A percentile compares a stretch with the other conserved stretches of the same genome.
Evolutionary conservation across 169 alveolate genomes (phyloP).

Genomic region (Fabrea salina): DNA sequence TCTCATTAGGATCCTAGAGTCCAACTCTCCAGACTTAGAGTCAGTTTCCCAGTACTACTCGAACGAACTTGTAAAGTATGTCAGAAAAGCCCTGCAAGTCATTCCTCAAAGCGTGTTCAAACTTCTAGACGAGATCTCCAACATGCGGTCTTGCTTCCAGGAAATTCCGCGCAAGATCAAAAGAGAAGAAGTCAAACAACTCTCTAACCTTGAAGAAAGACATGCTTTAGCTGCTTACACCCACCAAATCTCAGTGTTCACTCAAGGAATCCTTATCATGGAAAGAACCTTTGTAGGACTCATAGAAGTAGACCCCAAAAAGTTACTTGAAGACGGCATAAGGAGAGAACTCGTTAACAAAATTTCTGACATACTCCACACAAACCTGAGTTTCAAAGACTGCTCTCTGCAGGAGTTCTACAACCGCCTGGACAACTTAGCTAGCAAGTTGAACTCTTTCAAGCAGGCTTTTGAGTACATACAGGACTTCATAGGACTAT

Average conservation of each 20-base stretch:
- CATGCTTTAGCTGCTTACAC: slow-evolving; percentile 63
- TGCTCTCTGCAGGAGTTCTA: slow-evolving; percentile 45
- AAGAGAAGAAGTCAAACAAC: slow-evolving; percentile 71
- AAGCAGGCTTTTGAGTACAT: slow-evolving; percentile 70
- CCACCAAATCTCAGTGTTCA: slow-evolving; percentile 74
- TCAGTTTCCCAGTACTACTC: slow-evolving; percentile 80
- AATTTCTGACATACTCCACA: slow-evolving; percentile 52
- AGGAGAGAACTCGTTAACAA: slow-evolving; percentile 66
- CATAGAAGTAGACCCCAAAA: slow-evolving; percentile 83
- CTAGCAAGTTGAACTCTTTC: slow-evolving; percentile 43
- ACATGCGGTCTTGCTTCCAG: slow-evolving; percentile 50
- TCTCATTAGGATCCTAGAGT: slow-evolving; percentile 70
- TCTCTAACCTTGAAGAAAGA: slow-evolving; percentile 72
- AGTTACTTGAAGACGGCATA: slow-evolving; percentile 80
- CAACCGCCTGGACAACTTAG: slow-evolving; percentile 45
- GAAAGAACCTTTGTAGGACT: slow-evolving; percentile 81
- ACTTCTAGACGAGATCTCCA: slow-evolving; percentile 55
- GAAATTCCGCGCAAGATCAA: slow-evolving; percentile 54
- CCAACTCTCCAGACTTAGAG: slow-evolving; percentile 70
- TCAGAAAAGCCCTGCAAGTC: slow-evolving; percentile 74
- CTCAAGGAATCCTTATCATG: slow-evolving; percentile 76
- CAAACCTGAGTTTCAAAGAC: slow-evolving; percentile 44
- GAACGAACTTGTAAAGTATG: slow-evolving; percentile 77
- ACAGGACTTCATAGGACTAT: slow-evolving; percentile 68
- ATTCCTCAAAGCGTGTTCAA: slow-evolving; percentile 75